Evolutionary conservation across 2,329 filamentous ascomycete genomes (phyloP).

Genomic region (Tolypocladium sp.): DNA sequence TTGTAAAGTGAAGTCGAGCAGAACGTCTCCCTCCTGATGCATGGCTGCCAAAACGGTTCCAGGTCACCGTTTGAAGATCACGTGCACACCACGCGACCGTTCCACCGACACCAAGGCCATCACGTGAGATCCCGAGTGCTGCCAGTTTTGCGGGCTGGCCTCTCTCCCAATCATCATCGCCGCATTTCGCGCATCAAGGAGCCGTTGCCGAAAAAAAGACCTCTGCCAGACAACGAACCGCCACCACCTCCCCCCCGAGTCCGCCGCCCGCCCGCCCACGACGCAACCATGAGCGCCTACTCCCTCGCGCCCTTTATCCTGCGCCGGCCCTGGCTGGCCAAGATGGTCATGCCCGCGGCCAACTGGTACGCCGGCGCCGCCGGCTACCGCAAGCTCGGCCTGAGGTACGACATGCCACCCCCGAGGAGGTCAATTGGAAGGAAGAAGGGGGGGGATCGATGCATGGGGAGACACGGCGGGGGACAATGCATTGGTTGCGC

Average conservation of each 20-base stretch:
- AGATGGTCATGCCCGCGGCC: constrained; percentile 67
- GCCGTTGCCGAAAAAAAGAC: constrained; percentile 10
- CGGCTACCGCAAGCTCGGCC: constrained; percentile 86
- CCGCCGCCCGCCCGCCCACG: constrained; percentile 8
- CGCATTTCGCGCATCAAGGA: constrained; percentile 23
- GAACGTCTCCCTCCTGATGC: background rate
- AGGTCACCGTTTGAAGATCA: background rate
- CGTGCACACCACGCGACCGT: background rate
- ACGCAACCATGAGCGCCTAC: constrained; percentile 53
- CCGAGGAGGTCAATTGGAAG: background rate
- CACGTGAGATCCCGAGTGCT: constrained; percentile 25
- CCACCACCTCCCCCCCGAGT: background rate
- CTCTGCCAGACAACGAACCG: background rate
- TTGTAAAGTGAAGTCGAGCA: background rate
- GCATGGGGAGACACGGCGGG: background rate
- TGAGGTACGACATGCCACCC: constrained; percentile 53
- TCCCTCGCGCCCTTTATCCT: constrained; percentile 66
- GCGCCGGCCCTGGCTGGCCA: constrained; percentile 79
- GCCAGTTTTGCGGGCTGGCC: constrained; percentile 18
- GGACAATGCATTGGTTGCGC: background rate
- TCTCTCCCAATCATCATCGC: constrained; percentile 17
- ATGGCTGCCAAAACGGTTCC: background rate
- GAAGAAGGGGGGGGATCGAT: background rate
- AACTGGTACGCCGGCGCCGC: constrained; percentile 83
- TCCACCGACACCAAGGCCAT: background rate